Evolutionary conservation across 345 rosid species (phyloP).

Genomic region (Garcia nutans): DNA sequence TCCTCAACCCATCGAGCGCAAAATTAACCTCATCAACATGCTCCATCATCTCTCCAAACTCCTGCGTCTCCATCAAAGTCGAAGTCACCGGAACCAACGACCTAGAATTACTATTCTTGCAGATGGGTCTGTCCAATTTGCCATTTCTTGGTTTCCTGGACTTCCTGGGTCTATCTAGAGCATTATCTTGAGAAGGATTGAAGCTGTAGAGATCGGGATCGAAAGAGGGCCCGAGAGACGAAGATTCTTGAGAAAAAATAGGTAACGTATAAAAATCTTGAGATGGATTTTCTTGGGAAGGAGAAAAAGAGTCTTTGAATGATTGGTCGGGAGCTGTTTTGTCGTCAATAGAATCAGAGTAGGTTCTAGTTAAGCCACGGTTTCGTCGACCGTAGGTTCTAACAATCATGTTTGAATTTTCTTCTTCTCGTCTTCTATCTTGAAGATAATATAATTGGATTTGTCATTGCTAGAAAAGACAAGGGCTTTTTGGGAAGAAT

Average conservation of each 20-base stretch:
- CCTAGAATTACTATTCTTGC: conserved; percentile 11
- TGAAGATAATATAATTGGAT: neutral
- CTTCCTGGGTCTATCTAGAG: conserved; percentile 30
- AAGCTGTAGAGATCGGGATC: conserved; percentile 34
- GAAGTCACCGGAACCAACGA: conserved; percentile 47
- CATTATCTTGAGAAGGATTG: conserved; percentile 24
- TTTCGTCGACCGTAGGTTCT: conserved; percentile 94
- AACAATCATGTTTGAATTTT: conserved; percentile 54
- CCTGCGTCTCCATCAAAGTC: conserved; percentile 95
- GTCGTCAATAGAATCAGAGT: conserved; percentile 50
- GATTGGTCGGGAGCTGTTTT: conserved; percentile 37
- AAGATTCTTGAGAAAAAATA: conserved; percentile 63
- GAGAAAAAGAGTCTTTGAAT: conserved; percentile 33
- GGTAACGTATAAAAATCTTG: conserved; percentile 53
- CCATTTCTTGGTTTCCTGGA: conserved; percentile 56
- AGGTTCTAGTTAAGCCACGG: conserved; percentile 45
- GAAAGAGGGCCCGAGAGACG: conserved; percentile 55
- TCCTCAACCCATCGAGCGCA: conserved; percentile 85
- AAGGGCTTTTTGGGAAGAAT: conserved; percentile 4
- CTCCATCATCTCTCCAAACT: conserved; percentile 99
- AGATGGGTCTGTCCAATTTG: conserved; percentile 13
- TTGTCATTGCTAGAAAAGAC: neutral
- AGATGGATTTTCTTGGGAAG: conserved; percentile 51
- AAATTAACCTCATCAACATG: conserved; percentile 95
- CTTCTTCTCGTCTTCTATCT: neutral